phyloP scores from a whole-genome alignment of 345 rosid genomes.

The Salix purpurea region DNA sequence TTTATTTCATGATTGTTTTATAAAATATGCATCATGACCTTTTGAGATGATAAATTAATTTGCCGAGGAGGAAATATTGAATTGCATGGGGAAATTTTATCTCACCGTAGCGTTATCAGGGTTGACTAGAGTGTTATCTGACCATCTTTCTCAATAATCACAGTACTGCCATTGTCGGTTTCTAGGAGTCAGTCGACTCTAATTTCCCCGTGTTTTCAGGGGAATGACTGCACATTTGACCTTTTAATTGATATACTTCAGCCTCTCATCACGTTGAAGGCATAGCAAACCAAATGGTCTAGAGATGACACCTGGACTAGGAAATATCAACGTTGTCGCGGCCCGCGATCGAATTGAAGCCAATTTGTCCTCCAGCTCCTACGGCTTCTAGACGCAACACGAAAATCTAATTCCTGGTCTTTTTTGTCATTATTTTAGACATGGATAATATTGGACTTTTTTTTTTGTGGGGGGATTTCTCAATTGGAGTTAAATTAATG shows the following conservation, averaged over 20 bases:
- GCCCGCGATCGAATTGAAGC: neutral
- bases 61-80: too few species aligned
- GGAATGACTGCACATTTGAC: conserved; percentile 1
- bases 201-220: neutral
- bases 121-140: too few species aligned
- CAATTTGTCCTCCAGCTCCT: neutral
- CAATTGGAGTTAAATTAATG: neutral
- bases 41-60: too few species aligned
- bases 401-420: neutral
- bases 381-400: neutral
- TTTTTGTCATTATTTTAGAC: too few species aligned
- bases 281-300: neutral
- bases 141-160: neutral
- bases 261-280: neutral
- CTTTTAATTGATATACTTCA: neutral
- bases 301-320: neutral
- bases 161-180: neutral
- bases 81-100: too few species aligned
- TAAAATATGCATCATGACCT: too few species aligned
- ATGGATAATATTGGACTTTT: neutral
- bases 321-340: neutral
- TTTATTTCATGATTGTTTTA: too few species aligned
- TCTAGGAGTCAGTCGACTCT: neutral
- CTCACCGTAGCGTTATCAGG: too few species aligned
- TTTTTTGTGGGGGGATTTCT: neutral